Base-by-base conservation (phyloP, 2,329 filamentous ascomycete genomes). In the Diaporthe helianthi region DNA sequence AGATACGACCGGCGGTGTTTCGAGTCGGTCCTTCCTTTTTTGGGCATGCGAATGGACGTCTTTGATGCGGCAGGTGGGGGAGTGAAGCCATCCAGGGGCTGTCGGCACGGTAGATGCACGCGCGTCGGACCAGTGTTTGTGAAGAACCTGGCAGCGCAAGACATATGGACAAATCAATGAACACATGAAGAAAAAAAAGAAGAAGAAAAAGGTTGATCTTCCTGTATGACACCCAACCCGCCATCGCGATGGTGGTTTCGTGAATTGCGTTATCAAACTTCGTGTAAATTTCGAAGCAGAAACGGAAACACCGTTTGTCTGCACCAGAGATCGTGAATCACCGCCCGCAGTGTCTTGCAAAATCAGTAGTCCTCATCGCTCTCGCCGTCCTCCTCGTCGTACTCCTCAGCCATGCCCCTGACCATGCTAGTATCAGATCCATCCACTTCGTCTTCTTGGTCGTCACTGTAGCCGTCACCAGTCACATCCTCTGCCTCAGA, bases 401-500 rank as follows among this genome's bases (percentile, higher is more conserved):
- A 44, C 15, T 44, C 46, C 17, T 65, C 60, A 22, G 64, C 63
- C 46, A 41, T 41, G 12, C 55, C 41, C 41, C 47, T 36, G 19
- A 53, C 41, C 54, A 68, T 44, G 13, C 33, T 51, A n/a, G 19
- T 31, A 24, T 53, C 63, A 12, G 36, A 65, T 13, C 9, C 38
- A n/a, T 44, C 65, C 17, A 44, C 44, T 1, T 26, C 67, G 6
- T 61, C 60, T 26, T 63, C 68, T 10, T 68, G 49, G 4, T 67
- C 67, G 19, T 67, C 67, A 22, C 49, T 52, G 47, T 52, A 58
- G 26, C 47, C 47, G 19, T 47, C 36, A 13, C 44, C 58, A 17
- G 33, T 46, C 15, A 51, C 29, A 19, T 67, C 58, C 4, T 53
- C 64, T 13, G 63, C 70, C 24, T 55, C 65, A 17, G 65, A 70